Evolutionary conservation across 139 green algal species (phyloP).

Genomic region (Chlorella vulgaris): DNA sequence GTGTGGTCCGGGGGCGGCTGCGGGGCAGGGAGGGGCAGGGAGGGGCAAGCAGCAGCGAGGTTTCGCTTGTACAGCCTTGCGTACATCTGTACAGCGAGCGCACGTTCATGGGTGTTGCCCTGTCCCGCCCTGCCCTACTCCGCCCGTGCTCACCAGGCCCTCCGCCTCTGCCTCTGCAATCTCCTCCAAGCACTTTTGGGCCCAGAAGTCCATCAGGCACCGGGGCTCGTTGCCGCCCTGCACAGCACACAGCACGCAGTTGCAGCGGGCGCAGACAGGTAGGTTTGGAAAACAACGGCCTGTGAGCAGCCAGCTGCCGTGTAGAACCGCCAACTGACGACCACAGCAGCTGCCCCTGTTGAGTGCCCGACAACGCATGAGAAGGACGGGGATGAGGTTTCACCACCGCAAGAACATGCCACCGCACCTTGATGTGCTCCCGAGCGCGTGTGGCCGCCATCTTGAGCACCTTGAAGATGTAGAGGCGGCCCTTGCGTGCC

Average conservation of each 20-base stretch:
- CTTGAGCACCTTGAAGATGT: slow-evolving; percentile 71
- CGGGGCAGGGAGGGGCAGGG: neutral
- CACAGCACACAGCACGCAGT: neutral
- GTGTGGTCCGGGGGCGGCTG: slow-evolving; percentile 59
- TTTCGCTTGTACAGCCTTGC: neutral
- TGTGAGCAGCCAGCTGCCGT: neutral
- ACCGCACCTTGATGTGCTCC: slow-evolving; percentile 22
- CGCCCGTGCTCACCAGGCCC: slow-evolving; percentile 36
- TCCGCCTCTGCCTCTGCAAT: slow-evolving; percentile 69
- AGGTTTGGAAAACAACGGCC: neutral
- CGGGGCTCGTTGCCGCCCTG: slow-evolving; percentile 61
- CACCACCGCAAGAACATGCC: too few species aligned
- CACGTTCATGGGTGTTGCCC: too few species aligned
- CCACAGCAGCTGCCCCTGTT: too few species aligned
- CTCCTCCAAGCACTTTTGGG: slow-evolving; percentile 58
- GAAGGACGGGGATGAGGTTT: too few species aligned
- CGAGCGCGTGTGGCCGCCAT: slow-evolving; percentile 37
- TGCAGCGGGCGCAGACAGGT: neutral
- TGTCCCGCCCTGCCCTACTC: neutral
- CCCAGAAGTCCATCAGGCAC: slow-evolving; percentile 82
- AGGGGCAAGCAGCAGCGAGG: neutral
- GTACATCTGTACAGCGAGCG: too few species aligned
- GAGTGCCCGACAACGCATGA: too few species aligned
- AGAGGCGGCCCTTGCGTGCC: slow-evolving; percentile 69
- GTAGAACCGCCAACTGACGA: too few species aligned